Evolutionary conservation across 2,329 filamentous ascomycete genomes (phyloP).

Genomic region (Cercospora zeae-maydis): DNA sequence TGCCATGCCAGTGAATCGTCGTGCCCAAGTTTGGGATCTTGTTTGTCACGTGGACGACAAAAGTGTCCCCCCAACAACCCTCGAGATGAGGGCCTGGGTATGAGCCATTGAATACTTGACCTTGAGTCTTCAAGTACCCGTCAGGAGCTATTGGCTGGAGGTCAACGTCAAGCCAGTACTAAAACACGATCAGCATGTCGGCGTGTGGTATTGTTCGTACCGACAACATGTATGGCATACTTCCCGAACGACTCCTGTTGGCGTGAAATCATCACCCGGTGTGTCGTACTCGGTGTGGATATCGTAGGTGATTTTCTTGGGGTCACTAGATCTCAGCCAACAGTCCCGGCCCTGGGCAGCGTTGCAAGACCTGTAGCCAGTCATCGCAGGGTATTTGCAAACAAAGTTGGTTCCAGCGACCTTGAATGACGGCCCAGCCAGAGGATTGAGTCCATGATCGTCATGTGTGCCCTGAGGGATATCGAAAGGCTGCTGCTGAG

Average conservation of each 20-base stretch:
- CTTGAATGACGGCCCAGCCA: conserved; percentile 12
- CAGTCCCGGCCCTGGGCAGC: conserved; percentile 26
- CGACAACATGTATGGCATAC: not conserved
- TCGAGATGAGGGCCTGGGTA: conserved; percentile 47
- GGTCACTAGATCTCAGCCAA: conserved; percentile 25
- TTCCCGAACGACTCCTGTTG: conserved; percentile 31
- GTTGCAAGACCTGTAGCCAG: conserved; percentile 23
- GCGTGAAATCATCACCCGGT: conserved; percentile 18
- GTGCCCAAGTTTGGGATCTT: conserved; percentile 47
- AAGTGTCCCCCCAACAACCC: conserved; percentile 37
- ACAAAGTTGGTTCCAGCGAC: conserved; percentile 21
- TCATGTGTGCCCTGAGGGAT: not conserved
- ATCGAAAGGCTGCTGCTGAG: conserved; percentile 11
- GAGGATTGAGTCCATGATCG: not conserved
- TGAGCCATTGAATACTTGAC: conserved; percentile 41
- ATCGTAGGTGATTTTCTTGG: conserved; percentile 26
- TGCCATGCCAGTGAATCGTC: conserved; percentile 52
- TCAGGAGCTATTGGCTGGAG: conserved; percentile 40
- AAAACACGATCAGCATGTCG: conserved; percentile 33
- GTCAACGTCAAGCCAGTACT: conserved; percentile 45
- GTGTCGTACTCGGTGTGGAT: conserved; percentile 32
- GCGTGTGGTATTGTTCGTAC: too few relatives aligned
- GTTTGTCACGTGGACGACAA: conserved; percentile 36
- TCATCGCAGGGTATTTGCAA: conserved; percentile 18
- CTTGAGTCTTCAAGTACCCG: conserved; percentile 22